phyloP scores from a whole-genome alignment of 208 protist genomes.

The Tritrichomonas musculus region DNA sequence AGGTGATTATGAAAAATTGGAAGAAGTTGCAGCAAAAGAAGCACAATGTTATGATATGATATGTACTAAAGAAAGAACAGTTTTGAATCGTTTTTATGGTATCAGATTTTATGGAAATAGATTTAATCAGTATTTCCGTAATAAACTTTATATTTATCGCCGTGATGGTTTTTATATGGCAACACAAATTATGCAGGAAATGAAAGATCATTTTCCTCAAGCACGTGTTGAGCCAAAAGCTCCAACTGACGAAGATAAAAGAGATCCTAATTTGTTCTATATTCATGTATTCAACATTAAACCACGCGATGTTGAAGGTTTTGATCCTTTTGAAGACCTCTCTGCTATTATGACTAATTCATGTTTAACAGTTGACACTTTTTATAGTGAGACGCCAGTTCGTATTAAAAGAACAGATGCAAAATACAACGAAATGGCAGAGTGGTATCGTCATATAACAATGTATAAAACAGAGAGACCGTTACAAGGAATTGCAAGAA shows the following conservation, averaged over 20 bases:
- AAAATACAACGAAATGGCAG: slow-evolving; percentile 20
- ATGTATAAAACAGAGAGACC: background rate
- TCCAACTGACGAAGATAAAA: background rate
- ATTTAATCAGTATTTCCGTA: background rate
- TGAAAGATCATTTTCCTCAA: background rate
- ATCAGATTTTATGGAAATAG: background rate
- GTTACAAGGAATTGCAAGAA: background rate
- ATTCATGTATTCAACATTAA: slow-evolving; percentile 3
- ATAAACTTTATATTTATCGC: background rate
- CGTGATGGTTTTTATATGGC: background rate
- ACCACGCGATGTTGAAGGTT: background rate
- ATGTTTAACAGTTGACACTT: background rate
- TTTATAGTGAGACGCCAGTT: background rate
- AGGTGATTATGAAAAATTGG: background rate
- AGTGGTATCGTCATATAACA: background rate
- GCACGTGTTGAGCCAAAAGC: background rate
- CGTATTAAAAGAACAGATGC: background rate
- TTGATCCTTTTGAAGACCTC: background rate
- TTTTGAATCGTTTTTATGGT: background rate
- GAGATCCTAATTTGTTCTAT: background rate
- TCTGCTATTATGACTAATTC: background rate
- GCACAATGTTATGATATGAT: background rate
- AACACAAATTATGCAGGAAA: background rate
- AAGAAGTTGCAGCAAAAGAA: background rate
- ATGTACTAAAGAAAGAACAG: background rate